Evolutionary conservation across 805 yeast species (phyloP).

Genomic region (Maudiozyma turicensis): DNA sequence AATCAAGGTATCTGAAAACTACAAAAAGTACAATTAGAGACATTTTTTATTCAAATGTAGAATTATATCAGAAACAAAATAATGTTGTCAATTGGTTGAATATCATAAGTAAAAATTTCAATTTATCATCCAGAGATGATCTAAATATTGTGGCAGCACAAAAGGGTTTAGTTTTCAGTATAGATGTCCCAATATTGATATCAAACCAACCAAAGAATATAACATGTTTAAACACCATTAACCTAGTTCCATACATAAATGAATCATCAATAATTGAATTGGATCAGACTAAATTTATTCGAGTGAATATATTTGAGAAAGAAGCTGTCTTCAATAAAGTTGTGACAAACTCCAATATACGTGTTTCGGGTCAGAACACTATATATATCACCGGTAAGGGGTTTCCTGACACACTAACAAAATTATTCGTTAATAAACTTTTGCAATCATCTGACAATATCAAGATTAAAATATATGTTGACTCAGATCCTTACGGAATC

Average conservation of each 20-base stretch:
- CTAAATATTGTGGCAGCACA: constrained; percentile 48
- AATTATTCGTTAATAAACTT: constrained; percentile 32
- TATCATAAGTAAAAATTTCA: constrained; percentile 32
- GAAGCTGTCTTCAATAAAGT: constrained; percentile 40
- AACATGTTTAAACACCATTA: background rate
- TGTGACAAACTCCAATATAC: constrained; percentile 3
- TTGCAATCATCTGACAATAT: background rate
- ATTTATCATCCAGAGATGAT: constrained; percentile 25
- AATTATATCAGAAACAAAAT: constrained; percentile 38
- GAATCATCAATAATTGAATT: constrained; percentile 8
- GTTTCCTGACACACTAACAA: constrained; percentile 52
- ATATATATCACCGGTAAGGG: constrained; percentile 59
- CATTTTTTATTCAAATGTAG: constrained; percentile 52
- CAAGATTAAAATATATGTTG: constrained; percentile 37
- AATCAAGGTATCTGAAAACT: background rate
- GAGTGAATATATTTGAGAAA: constrained; percentile 40
- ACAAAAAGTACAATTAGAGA: constrained; percentile 36
- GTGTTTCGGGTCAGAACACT: background rate
- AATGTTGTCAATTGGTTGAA: constrained; percentile 35
- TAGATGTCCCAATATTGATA: background rate
- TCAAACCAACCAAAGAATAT: background rate
- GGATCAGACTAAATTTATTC: background rate
- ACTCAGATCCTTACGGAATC: constrained; percentile 60
- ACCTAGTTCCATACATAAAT: constrained; percentile 35
- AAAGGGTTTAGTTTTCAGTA: constrained; percentile 43